Base-by-base conservation (phyloP, 345 rosid genomes). In the Sonneratia caseolaris region DNA sequence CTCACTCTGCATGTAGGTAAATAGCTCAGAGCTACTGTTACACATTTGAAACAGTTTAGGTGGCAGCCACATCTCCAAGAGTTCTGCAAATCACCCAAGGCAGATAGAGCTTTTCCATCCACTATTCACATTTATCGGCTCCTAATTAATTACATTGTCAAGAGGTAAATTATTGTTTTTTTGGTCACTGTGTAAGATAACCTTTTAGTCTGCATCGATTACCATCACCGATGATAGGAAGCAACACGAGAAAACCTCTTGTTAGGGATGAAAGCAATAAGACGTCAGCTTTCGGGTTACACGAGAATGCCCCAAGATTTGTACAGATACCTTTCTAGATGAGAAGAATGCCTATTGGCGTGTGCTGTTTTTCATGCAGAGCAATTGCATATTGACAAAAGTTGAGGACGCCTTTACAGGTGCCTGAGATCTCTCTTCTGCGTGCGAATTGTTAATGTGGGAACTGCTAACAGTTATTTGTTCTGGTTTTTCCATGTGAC, bases 271-370 rank as follows among this genome's bases (percentile, higher is more conserved):
- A 40, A 22, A 13, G 18, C 3, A 27, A 32, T 62, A 32, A 62
- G 66, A 27, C 27, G 66, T 27, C 14, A 62, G 66, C 6, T 13
- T 35, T 12, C 13, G 5, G 38, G 32, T 62, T 14, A 62, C 19
- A 11, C 3, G 11, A 11, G 66, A 62, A 1, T 62, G 37, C 38
- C 66, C 18, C 19, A 15, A 62, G 38, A 62, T 62, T 3, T 62
- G 66, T 62, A 62, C 66, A 62, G 16, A 62, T 35, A 32, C 35
- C 66, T 24, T 35, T 62, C 32, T 62, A 62, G 66, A 62, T 24
- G 12, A 62, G 13, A 2, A 62, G 66, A 13, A 27, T 62, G 27
- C 9, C 7, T 4, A 42, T 32, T 24, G 27, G 9, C 51, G 9
- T 47, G 9, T 13, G 10, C 45, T 42, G 45, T 9, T 2, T 47